Evolutionary conservation across 345 rosid genomes (phyloP).

Genomic region (Sisymbrium irio): DNA sequence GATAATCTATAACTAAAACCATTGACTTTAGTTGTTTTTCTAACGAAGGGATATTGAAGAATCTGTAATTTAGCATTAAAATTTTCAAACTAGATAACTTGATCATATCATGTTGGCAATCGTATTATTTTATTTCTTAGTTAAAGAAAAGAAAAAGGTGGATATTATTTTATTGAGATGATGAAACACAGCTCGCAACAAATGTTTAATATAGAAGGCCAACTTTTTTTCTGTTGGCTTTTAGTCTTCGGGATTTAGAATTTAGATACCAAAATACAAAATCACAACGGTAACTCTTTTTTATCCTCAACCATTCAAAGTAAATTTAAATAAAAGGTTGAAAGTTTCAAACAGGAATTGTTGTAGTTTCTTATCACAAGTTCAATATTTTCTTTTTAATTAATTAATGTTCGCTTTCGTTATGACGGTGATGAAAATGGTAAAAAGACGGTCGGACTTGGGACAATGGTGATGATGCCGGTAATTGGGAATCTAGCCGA

Average conservation of each 20-base stretch:
- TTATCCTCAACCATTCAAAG: too few relatives aligned
- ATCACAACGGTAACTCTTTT: too few relatives aligned
- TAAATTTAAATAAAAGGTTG: too few relatives aligned
- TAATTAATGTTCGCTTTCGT: not conserved
- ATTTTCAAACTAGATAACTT: not conserved
- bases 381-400: too few relatives aligned
- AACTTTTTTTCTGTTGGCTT: too few relatives aligned
- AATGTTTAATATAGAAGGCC: not conserved
- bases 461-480: slow-evolving; percentile 78
- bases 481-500: slow-evolving; percentile 75
- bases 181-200: not conserved
- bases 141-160: not conserved
- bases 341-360: too few relatives aligned
- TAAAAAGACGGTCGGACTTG: slow-evolving; percentile 64
- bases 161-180: not conserved
- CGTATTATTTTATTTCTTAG: not conserved
- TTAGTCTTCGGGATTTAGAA: too few relatives aligned
- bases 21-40: not conserved
- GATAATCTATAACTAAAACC: not conserved
- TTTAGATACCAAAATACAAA: too few relatives aligned
- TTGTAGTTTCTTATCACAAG: too few relatives aligned
- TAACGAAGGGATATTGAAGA: not conserved
- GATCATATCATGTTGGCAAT: not conserved
- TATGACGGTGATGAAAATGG: not conserved
- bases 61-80: not conserved